Evolutionary conservation across 495 filamentous ascomycete genomes (phyloP).

Genomic region (Aspergillus bertholletiae): DNA sequence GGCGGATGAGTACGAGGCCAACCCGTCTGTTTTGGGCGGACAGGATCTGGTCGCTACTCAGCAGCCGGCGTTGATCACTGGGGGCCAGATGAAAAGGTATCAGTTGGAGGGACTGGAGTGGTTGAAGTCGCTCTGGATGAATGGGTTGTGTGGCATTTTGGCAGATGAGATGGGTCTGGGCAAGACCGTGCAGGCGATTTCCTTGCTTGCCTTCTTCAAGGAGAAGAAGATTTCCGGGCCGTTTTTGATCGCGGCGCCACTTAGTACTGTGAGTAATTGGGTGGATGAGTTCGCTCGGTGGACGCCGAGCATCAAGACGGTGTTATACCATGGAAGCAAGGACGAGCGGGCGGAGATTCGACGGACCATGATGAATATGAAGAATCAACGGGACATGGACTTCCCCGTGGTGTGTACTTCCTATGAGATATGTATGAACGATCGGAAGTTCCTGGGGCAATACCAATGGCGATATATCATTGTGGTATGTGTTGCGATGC

Average conservation of each 20-base stretch:
- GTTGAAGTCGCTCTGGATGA: slow-evolving; percentile 83
- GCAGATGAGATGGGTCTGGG: slow-evolving; percentile 98
- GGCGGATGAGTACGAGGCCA: slow-evolving; percentile 52
- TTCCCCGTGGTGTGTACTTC: slow-evolving; percentile 93
- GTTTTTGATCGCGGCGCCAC: slow-evolving; percentile 82
- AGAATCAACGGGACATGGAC: slow-evolving; percentile 56
- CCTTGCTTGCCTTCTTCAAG: slow-evolving; percentile 81
- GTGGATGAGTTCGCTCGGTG: slow-evolving; percentile 90
- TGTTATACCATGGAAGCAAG: slow-evolving; percentile 86
- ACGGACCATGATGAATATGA: slow-evolving; percentile 53
- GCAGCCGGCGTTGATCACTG: slow-evolving; percentile 79
- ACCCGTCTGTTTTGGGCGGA: slow-evolving; percentile 62
- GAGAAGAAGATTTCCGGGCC: slow-evolving; percentile 85
- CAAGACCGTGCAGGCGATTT: slow-evolving; percentile 93
- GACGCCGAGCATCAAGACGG: slow-evolving; percentile 79
- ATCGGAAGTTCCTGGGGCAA: slow-evolving; percentile 70
- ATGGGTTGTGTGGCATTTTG: slow-evolving; percentile 90
- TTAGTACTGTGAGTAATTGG: slow-evolving; percentile 95
- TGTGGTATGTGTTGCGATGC: slow-evolving; percentile 63
- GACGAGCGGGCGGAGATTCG: slow-evolving; percentile 70
- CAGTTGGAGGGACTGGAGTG: slow-evolving; percentile 93
- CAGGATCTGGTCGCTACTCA: slow-evolving; percentile 75
- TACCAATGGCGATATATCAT: slow-evolving; percentile 97
- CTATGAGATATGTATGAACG: slow-evolving; percentile 93
- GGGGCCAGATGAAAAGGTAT: slow-evolving; percentile 89